These are phyloP conservation scores for Collariella sp. DNA, from an alignment of 495 filamentous ascomycete genomes.

Conservation along the genomic window DNA sequence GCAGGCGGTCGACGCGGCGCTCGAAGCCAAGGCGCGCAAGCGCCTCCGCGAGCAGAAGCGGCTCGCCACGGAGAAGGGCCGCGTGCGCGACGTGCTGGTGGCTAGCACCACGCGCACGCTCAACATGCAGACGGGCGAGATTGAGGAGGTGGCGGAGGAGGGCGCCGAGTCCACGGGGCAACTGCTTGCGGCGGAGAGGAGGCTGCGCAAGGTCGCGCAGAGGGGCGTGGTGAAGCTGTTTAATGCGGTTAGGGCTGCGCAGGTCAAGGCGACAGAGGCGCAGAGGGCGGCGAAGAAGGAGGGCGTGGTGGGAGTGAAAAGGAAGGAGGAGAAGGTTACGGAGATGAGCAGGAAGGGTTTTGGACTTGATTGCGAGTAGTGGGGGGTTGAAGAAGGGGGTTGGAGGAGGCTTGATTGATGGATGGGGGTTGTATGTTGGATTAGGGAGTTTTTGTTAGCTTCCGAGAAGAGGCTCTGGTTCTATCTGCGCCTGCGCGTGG, in stretches of 20 bases:
- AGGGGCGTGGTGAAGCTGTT: conserved; percentile 90
- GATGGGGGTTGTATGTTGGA: not conserved
- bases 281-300: conserved; percentile 56
- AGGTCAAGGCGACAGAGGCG: conserved; percentile 73
- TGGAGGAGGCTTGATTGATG: conserved; percentile 48
- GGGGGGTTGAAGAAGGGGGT: conserved; percentile 42
- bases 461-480: conserved; percentile 12
- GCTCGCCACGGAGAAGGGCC: conserved; percentile 72
- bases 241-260: conserved; percentile 86
- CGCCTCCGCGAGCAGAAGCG: conserved; percentile 76
- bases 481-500: not conserved
- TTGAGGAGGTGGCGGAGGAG: conserved; percentile 32
- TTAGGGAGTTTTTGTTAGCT: not conserved
- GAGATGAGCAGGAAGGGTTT: conserved; percentile 95
- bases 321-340: conserved; percentile 73
- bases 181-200: conserved; percentile 69
- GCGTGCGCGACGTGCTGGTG: conserved; percentile 72
- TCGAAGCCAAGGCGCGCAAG: conserved; percentile 71
- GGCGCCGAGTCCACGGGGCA: conserved; percentile 41
- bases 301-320: conserved; percentile 63
- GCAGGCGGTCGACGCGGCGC: conserved; percentile 59
- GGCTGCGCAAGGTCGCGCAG: conserved; percentile 76
- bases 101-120: conserved; percentile 35
- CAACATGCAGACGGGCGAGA: conserved; percentile 36
- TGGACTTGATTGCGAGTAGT: conserved; percentile 76